Conservation (phyloP, 805 yeast genomes). For the Saccharomyces mikatae region DNA sequence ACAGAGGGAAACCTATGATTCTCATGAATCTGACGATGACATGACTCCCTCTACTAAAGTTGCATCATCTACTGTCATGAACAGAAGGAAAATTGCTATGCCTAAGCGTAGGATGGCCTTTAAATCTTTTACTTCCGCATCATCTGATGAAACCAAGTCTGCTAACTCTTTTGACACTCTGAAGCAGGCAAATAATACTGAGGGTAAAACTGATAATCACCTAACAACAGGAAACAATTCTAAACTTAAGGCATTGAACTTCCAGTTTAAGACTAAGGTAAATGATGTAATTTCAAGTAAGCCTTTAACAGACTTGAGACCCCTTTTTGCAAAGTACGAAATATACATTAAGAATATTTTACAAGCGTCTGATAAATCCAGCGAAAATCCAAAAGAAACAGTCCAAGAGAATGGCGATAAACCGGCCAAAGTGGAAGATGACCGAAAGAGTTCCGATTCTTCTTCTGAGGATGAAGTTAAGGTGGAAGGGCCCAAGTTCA, state of each 20-base stretch:
- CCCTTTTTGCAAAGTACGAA: conserved; percentile 50
- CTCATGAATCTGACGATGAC: conserved; percentile 34
- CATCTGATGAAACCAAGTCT: conserved; percentile 9
- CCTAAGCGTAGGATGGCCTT: conserved; percentile 39
- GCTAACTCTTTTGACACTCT: conserved; percentile 16
- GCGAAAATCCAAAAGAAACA: neutral
- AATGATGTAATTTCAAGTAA: conserved; percentile 34
- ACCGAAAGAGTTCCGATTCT: conserved; percentile 16
- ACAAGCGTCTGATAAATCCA: neutral
- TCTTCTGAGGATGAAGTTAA: conserved; percentile 55
- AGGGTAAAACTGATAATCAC: conserved; percentile 1
- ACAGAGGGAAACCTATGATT: conserved; percentile 40
- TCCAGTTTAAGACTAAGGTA: conserved; percentile 46
- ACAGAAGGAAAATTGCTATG: conserved; percentile 60
- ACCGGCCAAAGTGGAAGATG: conserved; percentile 8
- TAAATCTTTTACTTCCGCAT: neutral
- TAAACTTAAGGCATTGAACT: conserved; percentile 58
- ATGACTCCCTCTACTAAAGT: conserved; percentile 26
- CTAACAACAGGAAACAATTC: conserved; percentile 31
- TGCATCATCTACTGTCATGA: conserved; percentile 57
- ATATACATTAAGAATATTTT: conserved; percentile 40
- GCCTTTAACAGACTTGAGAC: conserved; percentile 48
- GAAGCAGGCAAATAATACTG: conserved; percentile 3
- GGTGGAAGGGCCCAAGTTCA: conserved; percentile 67
- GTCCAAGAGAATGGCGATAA: neutral